phyloP scores from a whole-genome alignment of 1,284 basidiomycete genomes.

The Rhodotorula sp. region DNA sequence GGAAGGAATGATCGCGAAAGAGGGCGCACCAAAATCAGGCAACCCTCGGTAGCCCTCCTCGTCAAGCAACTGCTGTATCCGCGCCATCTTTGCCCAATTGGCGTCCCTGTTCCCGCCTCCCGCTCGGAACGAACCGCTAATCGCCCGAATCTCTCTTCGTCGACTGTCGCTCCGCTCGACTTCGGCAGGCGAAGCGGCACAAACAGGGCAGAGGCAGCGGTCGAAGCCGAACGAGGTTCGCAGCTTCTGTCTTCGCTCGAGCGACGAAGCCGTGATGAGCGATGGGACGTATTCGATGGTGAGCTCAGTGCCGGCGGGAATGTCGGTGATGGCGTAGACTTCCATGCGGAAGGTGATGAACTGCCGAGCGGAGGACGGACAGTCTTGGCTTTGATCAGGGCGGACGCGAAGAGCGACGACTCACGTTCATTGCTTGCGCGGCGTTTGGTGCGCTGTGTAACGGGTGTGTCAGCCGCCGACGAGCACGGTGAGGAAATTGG shows the following conservation, averaged over 20 bases:
- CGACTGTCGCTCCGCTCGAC: slow-evolving; percentile 26
- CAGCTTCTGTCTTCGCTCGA: slow-evolving; percentile 35
- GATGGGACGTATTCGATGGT: slow-evolving; percentile 43
- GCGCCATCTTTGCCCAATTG: slow-evolving; percentile 33
- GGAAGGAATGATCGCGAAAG: background rate
- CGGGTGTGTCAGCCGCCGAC: too few relatives aligned
- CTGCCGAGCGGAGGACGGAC: slow-evolving; percentile 4
- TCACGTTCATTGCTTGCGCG: slow-evolving; percentile 36
- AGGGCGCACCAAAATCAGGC: slow-evolving; percentile 40
- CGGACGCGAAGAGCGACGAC: background rate
- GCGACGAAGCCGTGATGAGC: slow-evolving; percentile 33
- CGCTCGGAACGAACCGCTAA: slow-evolving; percentile 13
- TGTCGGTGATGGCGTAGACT: slow-evolving; percentile 39
- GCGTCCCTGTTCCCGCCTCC: slow-evolving; percentile 20
- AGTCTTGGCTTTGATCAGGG: background rate
- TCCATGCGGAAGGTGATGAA: slow-evolving; percentile 43
- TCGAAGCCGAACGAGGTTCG: slow-evolving; percentile 41
- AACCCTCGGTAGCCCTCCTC: slow-evolving; percentile 41
- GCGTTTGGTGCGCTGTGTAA: slow-evolving; percentile 26
- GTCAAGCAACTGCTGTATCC: slow-evolving; percentile 34
- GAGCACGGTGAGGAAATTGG: slow-evolving; percentile 8
- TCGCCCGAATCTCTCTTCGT: slow-evolving; percentile 32
- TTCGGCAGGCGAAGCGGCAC: slow-evolving; percentile 16
- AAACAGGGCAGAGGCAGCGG: slow-evolving; percentile 39
- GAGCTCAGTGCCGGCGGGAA: slow-evolving; percentile 34